Percentiles rank a stretch among this genome's conserved stretches.
Conservation (phyloP, 257 asterid species). For the Plantago ovata region DNA sequence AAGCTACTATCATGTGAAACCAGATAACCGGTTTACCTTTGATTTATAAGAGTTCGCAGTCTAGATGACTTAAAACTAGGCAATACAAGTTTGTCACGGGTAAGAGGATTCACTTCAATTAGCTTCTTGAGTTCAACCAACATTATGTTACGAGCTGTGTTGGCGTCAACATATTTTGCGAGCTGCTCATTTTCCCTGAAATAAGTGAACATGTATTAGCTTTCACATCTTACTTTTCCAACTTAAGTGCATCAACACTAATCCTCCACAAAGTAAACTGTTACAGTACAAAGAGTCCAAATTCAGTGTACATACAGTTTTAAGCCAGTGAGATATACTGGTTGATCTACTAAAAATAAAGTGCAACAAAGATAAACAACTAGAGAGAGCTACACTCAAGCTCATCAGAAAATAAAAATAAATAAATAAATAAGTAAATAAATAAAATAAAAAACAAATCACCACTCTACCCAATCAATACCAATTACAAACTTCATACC, state of each 20-base stretch:
- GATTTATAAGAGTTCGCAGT: conserved; percentile 90
- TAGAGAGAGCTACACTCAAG: not conserved
- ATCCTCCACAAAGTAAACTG: not conserved
- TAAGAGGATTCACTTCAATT: conserved; percentile 96
- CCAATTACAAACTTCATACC: not conserved
- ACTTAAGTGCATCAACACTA: not conserved
- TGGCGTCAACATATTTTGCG: conserved; percentile 94
- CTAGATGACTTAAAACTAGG: conserved; percentile 89
- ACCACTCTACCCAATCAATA: not conserved
- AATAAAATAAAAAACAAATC: too few relatives aligned
- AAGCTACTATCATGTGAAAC: conserved; percentile 3
- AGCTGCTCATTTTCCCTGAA: conserved; percentile 98
- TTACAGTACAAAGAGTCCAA: not conserved
- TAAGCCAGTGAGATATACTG: not conserved
- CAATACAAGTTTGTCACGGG: conserved; percentile 91
- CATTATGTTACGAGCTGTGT: conserved; percentile 97
- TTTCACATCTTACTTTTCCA: conserved; percentile 1
- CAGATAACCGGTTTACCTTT: conserved; percentile 48
- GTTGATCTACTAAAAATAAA: not conserved
- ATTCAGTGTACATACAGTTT: not conserved
- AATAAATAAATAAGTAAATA: too few relatives aligned
- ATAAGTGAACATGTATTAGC: conserved; percentile 20
- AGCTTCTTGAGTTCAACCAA: conserved; percentile 87
- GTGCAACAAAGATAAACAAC: conserved; percentile 2
- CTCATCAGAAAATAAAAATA: not conserved